Evolutionary conservation across 176 grass and related monocot species (phyloP), one percentile per base, ranked within the genome.

Genomic region (Olyra latifolia): DNA sequence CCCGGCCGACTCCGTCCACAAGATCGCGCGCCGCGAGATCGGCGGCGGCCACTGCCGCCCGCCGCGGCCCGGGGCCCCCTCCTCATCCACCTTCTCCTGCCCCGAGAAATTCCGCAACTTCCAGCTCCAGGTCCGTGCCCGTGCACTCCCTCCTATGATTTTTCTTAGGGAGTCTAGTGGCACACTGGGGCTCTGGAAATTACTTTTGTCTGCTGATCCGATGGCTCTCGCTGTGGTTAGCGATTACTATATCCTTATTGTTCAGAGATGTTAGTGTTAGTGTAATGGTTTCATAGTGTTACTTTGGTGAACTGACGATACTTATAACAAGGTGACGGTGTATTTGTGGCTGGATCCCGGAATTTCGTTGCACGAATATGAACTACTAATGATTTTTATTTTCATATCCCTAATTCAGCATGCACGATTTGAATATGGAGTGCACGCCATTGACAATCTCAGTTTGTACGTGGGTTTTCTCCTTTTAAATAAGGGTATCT

Each of bases 31-130:
- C 78, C 88, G 83, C 17, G 88, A 90, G 88, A 90, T 90, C 78
- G 88, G 88, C 66, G 83, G 88, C 30, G 88, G 82, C 6, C 83
- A 85, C 50, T 78, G 88, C 0, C 83, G 82, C 0, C 88, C 78
- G 5, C 72, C 82, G 59, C 83, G 82, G 3, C 82, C 78, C 28
- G 78, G 66, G 39, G 82, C 79, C 22, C 72, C 66, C 15, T 89
- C 82, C 11, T 81, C 82, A 27, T 76, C 82, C n/a, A 19, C 77
- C 39, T 89, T 81, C 72, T 82, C 83, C 24, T 86, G 79, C 60
- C 87, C 87, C 54, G 88, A 90, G 88, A 90, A 78, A 41, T 90
- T 90, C 83, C 83, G 79, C 58, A 85, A 90, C 60, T 78, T 90
- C 88, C 88, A 82, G 83, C 83, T 90, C 13, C 88, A 86, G 88